Evolutionary conservation across 2,329 filamentous ascomycete species (phyloP), one percentile per base, ranked within the genome.

Genomic region (Pseudogymnoascus sp.): DNA sequence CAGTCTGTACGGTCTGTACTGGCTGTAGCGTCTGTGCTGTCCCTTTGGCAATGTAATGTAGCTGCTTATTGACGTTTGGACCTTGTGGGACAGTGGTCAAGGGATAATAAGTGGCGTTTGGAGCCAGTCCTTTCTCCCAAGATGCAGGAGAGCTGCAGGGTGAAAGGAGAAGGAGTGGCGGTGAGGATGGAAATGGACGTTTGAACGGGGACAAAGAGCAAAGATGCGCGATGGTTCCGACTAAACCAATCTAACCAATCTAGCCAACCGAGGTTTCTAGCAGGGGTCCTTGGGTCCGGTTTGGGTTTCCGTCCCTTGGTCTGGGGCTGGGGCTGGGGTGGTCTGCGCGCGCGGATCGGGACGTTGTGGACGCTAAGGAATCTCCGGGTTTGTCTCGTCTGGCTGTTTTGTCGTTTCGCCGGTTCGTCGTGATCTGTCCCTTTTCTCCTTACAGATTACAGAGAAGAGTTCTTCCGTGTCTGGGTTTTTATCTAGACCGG

Each of bases 301-400:
- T 41, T 27, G 25, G 41, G 42, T 51, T 25, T 51, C 25, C 13
- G 5, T 25, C 25, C 8, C 21, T 27, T 25, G 10, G 5, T 17
- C 27, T 21, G 21, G 21, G 21, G 21, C 21, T 21, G 21, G 21
- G 41, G 29, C 42, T 51, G 42, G 42, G 42, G 42, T 9, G 42
- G 42, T 25, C 42, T 48, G 25, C 42, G 42, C 42, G 42, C 42
- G 42, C 42, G 42, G 42, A 51, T 51, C 42, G 42, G 25, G 42
- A 51, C 42, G 42, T 51, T 51, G n/a, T 51, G 42, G 42, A 29
- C 42, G 42, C 42, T 51, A 51, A 51, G 42, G 42, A 51, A 51
- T 13, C 42, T 51, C 25, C 25, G 42, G 42, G 42, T 48, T 44
- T 31, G 21, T 21, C 21, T 21, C 21, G 21, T 27, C 13, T 8